Conservation (phyloP, 208 protist species). For the Trypanosoma scelopori region DNA sequence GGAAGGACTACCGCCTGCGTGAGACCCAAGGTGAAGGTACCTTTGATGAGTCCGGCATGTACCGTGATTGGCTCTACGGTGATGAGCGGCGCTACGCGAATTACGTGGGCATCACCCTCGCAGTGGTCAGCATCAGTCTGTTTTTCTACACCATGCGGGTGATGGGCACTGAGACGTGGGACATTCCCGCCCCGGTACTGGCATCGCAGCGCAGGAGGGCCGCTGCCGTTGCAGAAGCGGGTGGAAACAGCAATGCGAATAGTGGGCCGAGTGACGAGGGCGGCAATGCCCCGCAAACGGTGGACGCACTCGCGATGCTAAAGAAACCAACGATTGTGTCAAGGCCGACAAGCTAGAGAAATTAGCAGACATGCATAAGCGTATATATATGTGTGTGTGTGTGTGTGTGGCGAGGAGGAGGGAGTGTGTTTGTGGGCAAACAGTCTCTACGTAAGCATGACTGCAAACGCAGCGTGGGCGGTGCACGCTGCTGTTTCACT, state of each 20-base stretch:
- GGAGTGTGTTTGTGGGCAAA: too few species aligned
- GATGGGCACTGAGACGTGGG: constrained; percentile 84
- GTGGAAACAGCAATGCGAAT: not conserved
- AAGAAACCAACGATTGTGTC: constrained; percentile 67
- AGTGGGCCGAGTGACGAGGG: constrained; percentile 4
- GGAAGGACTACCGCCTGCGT: constrained; percentile 80
- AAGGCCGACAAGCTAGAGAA: constrained; percentile 28
- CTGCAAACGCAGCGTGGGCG: too few species aligned
- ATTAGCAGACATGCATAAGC: constrained; percentile 7
- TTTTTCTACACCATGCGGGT: constrained; percentile 86
- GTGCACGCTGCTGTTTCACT: not conserved
- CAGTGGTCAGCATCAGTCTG: constrained; percentile 47
- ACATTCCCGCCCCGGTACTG: constrained; percentile 81
- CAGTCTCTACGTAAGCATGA: not conserved
- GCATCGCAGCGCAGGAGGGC: constrained; percentile 68
- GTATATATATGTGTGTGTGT: too few species aligned
- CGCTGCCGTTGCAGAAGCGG: constrained; percentile 1
- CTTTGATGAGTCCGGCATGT: constrained; percentile 86
- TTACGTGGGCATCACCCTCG: constrained; percentile 70
- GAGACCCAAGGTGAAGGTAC: constrained; percentile 83
- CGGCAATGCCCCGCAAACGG: not conserved
- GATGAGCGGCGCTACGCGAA: constrained; percentile 88
- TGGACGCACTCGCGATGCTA: constrained; percentile 76
- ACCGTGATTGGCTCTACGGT: constrained; percentile 90
- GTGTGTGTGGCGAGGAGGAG: not conserved